Evolutionary conservation across 805 yeast species (phyloP), one percentile per base, ranked within the genome.

Genomic region (Phaffomyces opuntiae): DNA sequence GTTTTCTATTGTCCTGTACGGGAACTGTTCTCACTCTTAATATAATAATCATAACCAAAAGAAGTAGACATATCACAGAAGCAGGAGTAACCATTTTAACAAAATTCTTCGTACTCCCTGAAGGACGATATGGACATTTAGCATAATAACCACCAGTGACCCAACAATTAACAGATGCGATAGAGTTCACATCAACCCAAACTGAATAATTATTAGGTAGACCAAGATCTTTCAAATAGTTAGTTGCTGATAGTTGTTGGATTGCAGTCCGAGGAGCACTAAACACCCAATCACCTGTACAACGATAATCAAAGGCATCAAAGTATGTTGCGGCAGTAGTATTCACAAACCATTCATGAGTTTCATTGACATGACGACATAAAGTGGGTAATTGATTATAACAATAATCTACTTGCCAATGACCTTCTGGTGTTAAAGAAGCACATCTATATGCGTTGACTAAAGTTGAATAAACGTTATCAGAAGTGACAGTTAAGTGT

Each of bases 151-250:
- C 96, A 1, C 96, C 96, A 12, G 76, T 63, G 5, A 89, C 89
- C 90, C 93, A 91, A 58, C 98, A 90, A 45, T 79, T 75, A 3
- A 73, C 65, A 19, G 81, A 79, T 1, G 87, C 75, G 21, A 91
- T 72, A 16, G 90, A 87, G 59, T 91, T 90, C 51, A 88, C 54
- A 63, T 87, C 88, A 4, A 88, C 76, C 97, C 97, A 90, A 0
- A 79, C 67, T 0, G 77, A 75, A 7, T 35, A 36, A 11, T 6
- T 16, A 13, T 53, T 62, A 14, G 49, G 53, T 2, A 56, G 49
- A 14, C 64, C 60, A 3, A 54, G 49, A 0, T 44, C 36, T 0
- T 54, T 52, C 25, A 69, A 36, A 4, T 47, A 38, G 3, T 44
- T 37, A 1, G 49, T 46, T 17, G 71, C 52, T 14, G 53, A 51